Evolutionary conservation across 148 eudicot genomes (phyloP).

Genomic region (Vaccinium macrocarpon): DNA sequence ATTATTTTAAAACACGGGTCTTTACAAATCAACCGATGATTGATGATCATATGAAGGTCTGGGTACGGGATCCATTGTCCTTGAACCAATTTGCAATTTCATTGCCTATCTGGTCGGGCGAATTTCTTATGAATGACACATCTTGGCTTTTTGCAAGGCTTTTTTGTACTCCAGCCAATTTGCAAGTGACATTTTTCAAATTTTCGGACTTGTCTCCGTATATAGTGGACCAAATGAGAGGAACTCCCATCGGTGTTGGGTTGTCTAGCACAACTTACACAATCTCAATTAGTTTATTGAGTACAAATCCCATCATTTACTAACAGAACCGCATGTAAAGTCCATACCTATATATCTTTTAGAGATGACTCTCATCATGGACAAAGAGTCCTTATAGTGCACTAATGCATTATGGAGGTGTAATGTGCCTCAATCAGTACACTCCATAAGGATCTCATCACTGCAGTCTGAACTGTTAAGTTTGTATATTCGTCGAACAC

Average conservation of each 20-base stretch:
- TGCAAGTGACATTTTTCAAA: no score
- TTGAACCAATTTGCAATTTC: no score
- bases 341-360: neutral
- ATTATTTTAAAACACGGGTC: no score
- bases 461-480: no score
- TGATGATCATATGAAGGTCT: neutral
- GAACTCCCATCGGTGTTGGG: neutral
- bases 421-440: no score
- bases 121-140: neutral
- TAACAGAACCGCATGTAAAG: neutral
- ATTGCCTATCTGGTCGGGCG: neutral
- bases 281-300: no score
- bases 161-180: neutral
- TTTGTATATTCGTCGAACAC: neutral
- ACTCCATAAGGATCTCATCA: neutral
- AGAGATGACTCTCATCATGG: neutral
- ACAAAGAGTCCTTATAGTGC: neutral
- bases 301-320: neutral
- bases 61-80: neutral
- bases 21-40: neutral
- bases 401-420: neutral
- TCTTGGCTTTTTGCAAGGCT: neutral
- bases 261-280: no score
- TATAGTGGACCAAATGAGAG: neutral
- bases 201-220: neutral